Evolutionary conservation across 164 flowering plant genomes (phyloP).

Genomic region (Magnolia officinalis): DNA sequence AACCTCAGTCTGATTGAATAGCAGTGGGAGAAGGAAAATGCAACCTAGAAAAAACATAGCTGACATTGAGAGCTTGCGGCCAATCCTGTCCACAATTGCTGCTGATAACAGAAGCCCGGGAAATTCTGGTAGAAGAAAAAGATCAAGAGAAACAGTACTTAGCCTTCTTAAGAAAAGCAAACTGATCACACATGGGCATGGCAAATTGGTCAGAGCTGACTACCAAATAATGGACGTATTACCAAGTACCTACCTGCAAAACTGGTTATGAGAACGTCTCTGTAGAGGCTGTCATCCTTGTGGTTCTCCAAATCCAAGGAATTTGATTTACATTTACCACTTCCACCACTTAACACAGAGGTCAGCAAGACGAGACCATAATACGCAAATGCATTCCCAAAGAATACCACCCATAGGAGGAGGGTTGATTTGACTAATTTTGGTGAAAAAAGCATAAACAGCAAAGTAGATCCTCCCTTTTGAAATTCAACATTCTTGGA

Average conservation of each 20-base stretch:
- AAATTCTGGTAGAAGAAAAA: constrained; percentile 42
- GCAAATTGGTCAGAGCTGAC: not conserved
- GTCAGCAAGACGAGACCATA: constrained; percentile 91
- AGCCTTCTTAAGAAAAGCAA: not conserved
- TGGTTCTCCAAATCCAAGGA: constrained; percentile 23
- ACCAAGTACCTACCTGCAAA: constrained; percentile 61
- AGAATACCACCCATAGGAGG: constrained; percentile 82
- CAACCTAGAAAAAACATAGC: constrained; percentile 50
- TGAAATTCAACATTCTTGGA: constrained; percentile 23
- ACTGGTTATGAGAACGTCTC: constrained; percentile 75
- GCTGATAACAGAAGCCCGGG: constrained; percentile 85
- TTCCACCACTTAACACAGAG: constrained; percentile 50
- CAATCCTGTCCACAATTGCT: constrained; percentile 65
- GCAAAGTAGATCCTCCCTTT: constrained; percentile 31
- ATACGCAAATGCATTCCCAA: constrained; percentile 89
- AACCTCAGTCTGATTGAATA: constrained; percentile 39
- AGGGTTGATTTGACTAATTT: constrained; percentile 59
- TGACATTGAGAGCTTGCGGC: constrained; percentile 79
- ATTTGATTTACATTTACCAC: constrained; percentile 32
- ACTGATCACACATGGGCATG: not conserved
- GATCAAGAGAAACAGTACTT: not conserved
- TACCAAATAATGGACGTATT: not conserved
- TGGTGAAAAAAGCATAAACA: constrained; percentile 64
- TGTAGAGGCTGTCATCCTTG: constrained; percentile 35
- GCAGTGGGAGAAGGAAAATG: constrained; percentile 64